Percentiles rank a stretch among this genome's conserved stretches.
These are phyloP conservation scores for Scedosporium apiospermum DNA, from an alignment of 2,329 filamentous ascomycete genomes.

Conservation along the genomic window DNA sequence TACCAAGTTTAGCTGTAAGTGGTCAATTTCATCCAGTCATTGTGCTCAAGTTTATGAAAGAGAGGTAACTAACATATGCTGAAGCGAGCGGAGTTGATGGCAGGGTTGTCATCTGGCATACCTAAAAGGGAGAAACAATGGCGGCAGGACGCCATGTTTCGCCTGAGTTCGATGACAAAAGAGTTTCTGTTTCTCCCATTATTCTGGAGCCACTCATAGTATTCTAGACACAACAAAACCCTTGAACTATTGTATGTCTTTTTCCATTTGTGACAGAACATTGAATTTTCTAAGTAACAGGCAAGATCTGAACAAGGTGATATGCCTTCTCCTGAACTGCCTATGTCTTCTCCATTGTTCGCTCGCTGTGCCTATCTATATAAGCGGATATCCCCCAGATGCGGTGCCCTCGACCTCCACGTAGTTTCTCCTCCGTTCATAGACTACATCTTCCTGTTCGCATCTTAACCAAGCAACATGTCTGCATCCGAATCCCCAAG, in stretches of 20 bases:
- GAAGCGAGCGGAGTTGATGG: conserved; percentile 75
- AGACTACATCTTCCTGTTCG: background rate
- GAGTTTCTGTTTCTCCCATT: conserved; percentile 8
- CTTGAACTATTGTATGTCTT: background rate
- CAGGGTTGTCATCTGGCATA: conserved; percentile 69
- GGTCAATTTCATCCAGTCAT: background rate
- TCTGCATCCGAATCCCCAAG: background rate
- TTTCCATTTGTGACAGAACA: background rate
- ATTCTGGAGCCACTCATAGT: conserved; percentile 8
- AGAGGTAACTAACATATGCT: conserved; percentile 13
- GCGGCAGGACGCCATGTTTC: background rate
- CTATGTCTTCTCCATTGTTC: background rate
- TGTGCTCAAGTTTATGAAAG: background rate
- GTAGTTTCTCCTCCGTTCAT: too few relatives aligned
- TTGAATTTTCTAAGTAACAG: background rate
- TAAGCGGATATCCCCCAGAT: background rate
- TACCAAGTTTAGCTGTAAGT: conserved; percentile 77
- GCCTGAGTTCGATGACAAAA: background rate
- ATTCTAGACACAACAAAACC: background rate
- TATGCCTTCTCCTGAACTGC: background rate
- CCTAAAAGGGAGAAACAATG: conserved; percentile 31
- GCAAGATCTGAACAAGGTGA: too few relatives aligned
- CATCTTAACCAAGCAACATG: background rate
- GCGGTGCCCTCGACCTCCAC: too few relatives aligned
- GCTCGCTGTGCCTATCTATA: background rate